Percentiles rank a stretch among this genome's conserved stretches.
Evolutionary conservation across 2,329 filamentous ascomycete species (phyloP).

Genomic region (Aphanoascus verrucosus): DNA sequence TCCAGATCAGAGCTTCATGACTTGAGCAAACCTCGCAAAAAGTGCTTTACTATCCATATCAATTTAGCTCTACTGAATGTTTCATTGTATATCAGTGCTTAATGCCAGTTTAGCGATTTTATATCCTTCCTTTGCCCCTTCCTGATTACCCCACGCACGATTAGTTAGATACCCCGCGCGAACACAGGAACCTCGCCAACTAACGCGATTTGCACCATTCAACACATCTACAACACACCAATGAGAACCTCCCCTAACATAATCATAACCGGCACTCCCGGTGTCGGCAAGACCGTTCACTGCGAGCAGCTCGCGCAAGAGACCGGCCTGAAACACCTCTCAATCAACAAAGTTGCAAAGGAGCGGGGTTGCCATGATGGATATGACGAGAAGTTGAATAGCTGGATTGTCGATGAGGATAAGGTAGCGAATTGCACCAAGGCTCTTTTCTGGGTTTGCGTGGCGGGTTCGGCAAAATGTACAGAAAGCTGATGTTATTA

Average conservation of each 20-base stretch:
- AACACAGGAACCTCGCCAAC: too few relatives aligned
- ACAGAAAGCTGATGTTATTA: neutral
- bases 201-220: too few relatives aligned
- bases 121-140: too few relatives aligned
- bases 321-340: constrained; percentile 69
- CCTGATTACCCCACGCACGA: too few relatives aligned
- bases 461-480: too few relatives aligned
- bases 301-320: constrained; percentile 68
- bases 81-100: too few relatives aligned
- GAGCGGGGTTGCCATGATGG: constrained; percentile 78
- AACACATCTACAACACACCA: constrained; percentile 7
- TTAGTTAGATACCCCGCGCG: too few relatives aligned
- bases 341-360: constrained; percentile 85
- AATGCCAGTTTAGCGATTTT: too few relatives aligned
- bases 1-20: neutral
- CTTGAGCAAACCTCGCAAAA: too few relatives aligned
- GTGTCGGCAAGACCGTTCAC: constrained; percentile 91
- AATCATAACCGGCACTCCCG: constrained; percentile 88
- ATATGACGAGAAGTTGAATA: constrained; percentile 73
- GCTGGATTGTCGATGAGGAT: constrained; percentile 93
- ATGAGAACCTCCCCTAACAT: constrained; percentile 60
- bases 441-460: neutral
- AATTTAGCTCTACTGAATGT: neutral
- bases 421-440: constrained; percentile 48
- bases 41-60: neutral